phyloP scores from a whole-genome alignment of 2,329 filamentous ascomycete species.

The Cytospora piceicola region DNA sequence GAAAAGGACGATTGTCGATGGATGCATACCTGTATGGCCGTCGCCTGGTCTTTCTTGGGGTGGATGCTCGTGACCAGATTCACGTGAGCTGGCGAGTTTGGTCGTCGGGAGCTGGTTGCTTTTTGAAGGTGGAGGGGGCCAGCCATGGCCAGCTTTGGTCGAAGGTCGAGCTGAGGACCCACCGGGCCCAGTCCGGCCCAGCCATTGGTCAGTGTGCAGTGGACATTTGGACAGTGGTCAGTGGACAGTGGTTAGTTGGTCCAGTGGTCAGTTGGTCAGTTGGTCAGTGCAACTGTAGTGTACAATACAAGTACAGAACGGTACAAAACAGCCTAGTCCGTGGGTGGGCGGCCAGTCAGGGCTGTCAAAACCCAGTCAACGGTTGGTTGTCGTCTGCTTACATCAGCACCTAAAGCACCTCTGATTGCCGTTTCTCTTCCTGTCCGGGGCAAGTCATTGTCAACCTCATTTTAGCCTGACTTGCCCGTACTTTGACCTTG shows the following conservation, averaged over 20 bases:
- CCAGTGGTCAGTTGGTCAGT: background rate
- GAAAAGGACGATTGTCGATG: slow-evolving; percentile 19
- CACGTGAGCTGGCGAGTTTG: slow-evolving; percentile 24
- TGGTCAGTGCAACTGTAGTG: too few species aligned
- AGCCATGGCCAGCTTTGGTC: slow-evolving; percentile 5
- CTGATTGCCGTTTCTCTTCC: too few species aligned
- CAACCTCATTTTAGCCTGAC: slow-evolving; percentile 13
- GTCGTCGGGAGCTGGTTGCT: slow-evolving; percentile 15
- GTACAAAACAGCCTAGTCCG: background rate
- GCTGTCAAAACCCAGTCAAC: slow-evolving; percentile 1
- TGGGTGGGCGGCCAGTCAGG: slow-evolving; percentile 7
- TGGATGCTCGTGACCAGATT: slow-evolving; percentile 28
- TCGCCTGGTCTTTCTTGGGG: slow-evolving; percentile 15
- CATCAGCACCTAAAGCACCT: background rate
- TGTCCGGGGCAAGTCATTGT: background rate
- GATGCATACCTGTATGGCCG: slow-evolving; percentile 29
- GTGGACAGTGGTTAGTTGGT: background rate
- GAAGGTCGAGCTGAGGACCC: slow-evolving; percentile 18
- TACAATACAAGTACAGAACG: too few species aligned
- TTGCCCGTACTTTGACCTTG: background rate
- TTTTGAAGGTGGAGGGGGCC: slow-evolving; percentile 28
- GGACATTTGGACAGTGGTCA: too few species aligned
- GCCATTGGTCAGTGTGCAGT: background rate
- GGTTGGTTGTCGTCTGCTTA: slow-evolving; percentile 6
- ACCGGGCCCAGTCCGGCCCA: background rate